Base-by-base conservation (phyloP, 768 basidiomycete genomes). In the Podaxis sp. region DNA sequence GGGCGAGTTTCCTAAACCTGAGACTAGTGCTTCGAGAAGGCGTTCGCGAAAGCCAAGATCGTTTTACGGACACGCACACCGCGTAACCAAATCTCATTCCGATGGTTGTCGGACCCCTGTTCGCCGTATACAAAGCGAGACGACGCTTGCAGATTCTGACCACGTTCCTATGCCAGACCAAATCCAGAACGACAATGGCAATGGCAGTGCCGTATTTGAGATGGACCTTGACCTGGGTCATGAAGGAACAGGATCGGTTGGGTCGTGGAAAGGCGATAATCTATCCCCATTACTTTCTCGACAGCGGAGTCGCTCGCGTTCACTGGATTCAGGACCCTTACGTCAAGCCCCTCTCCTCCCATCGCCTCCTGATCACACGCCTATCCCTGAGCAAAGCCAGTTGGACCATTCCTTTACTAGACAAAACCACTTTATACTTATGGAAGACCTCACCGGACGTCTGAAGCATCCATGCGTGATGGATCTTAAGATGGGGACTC, bases 401-500 rank as follows among this genome's bases (percentile, higher is more conserved):
- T 58, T 67, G 12, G 77, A 84, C 56, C 75, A 80, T 37, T 73
- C 80, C 52, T 78, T 90, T 52, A 87, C 94, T 6, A 87, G 96
- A 12, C 96, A 97, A 75, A 95, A 97, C 71, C 91, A 98, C 73
- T 99, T 99, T 72, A 97, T 99, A 69, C 84, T 99, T 68, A 97
- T 99, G 95, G 97, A 99, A 75, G 97, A 99, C 71, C 79, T 99
- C 53, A 99, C 97, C 2, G 97, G 97, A 26, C 81, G 91, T 37
- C 75, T 97, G 70, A 96, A 91, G 75, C 85, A 84, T 55, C 93
- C 97, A 8, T 99, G 97, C 70, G 96, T 99, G 46, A 85, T 99
- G 70, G 97, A 99, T 75, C 80, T 99, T 69, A 99, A 99, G 81
- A 99, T 99, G 97, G 97, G 97, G n/a, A 98, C 96, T 33, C 82